Conservation (phyloP, 106 monocot species). For the Dendrobium chrysotoxum region DNA sequence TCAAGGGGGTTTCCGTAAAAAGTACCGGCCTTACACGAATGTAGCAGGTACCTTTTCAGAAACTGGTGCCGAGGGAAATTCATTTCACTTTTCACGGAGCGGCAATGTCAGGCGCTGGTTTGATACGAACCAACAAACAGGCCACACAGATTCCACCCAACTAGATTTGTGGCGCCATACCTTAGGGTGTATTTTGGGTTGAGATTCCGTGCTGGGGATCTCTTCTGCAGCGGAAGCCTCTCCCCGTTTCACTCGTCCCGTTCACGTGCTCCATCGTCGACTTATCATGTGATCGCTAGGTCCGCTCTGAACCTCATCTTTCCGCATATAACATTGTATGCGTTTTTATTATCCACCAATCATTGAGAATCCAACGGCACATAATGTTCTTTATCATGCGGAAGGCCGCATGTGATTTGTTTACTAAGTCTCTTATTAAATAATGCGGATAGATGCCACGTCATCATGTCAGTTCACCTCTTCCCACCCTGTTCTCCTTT, state of each 20-base stretch:
- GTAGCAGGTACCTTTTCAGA: background rate
- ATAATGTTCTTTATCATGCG: background rate
- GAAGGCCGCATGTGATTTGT: background rate
- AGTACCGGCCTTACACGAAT: background rate
- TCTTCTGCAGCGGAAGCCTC: background rate
- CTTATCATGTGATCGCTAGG: background rate
- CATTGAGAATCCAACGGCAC: background rate
- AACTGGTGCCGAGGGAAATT: background rate
- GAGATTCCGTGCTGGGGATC: background rate
- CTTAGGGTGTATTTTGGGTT: background rate
- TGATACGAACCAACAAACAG: background rate
- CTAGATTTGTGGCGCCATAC: background rate
- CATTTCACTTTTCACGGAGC: slow-evolving; percentile 1
- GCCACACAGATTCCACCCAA: background rate
- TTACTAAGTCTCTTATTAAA: background rate
- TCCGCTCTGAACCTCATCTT: background rate
- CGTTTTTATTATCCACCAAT: background rate
- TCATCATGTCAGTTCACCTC: background rate
- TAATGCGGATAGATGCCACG: background rate
- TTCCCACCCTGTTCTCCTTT: background rate
- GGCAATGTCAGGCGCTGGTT: background rate
- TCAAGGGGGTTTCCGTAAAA: background rate
- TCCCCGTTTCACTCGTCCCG: slow-evolving; percentile 5
- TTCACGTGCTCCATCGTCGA: slow-evolving; percentile 6
- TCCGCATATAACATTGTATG: background rate